phyloP scores from a whole-genome alignment of 805 yeast genomes.

The Wickerhamomyces canadensis region DNA sequence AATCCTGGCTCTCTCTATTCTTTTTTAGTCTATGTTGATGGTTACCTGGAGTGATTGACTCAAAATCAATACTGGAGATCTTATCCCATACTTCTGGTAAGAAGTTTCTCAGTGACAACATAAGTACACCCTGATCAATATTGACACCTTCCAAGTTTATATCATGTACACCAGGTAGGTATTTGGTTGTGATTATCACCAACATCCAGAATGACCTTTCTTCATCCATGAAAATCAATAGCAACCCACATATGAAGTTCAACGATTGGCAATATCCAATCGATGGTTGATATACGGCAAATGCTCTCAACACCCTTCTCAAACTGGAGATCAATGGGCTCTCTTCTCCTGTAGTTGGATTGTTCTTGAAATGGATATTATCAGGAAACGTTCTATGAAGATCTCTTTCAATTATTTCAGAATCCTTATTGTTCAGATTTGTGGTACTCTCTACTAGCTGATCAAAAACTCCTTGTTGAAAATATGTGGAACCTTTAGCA shows the following conservation, averaged over 20 bases:
- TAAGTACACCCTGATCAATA: slow-evolving; percentile 88
- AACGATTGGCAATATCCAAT: slow-evolving; percentile 96
- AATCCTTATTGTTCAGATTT: slow-evolving; percentile 57
- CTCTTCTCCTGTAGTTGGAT: slow-evolving; percentile 12
- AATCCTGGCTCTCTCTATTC: slow-evolving; percentile 31
- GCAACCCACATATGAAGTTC: slow-evolving; percentile 84
- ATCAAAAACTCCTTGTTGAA: slow-evolving; percentile 73
- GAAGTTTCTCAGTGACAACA: slow-evolving; percentile 80
- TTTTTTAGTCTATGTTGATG: slow-evolving; percentile 25
- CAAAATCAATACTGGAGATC: slow-evolving; percentile 32
- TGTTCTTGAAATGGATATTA: slow-evolving; percentile 64
- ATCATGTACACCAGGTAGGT: slow-evolving; percentile 88
- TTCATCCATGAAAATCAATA: slow-evolving; percentile 81
- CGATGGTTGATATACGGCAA: slow-evolving; percentile 79
- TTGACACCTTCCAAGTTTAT: slow-evolving; percentile 89
- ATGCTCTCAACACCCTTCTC: slow-evolving; percentile 77
- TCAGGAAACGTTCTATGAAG: slow-evolving; percentile 94
- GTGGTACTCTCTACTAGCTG: slow-evolving; percentile 55
- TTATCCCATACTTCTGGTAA: slow-evolving; percentile 76
- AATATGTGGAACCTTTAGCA: slow-evolving; percentile 75
- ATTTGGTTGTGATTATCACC: slow-evolving; percentile 79
- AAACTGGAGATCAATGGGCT: slow-evolving; percentile 63
- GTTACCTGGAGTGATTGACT: slow-evolving; percentile 17
- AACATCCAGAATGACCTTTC: slow-evolving; percentile 95
- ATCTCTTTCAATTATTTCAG: slow-evolving; percentile 92